Base-by-base conservation (phyloP, 1,284 basidiomycete species). In the Cutaneotrichosporon mucoides region DNA sequence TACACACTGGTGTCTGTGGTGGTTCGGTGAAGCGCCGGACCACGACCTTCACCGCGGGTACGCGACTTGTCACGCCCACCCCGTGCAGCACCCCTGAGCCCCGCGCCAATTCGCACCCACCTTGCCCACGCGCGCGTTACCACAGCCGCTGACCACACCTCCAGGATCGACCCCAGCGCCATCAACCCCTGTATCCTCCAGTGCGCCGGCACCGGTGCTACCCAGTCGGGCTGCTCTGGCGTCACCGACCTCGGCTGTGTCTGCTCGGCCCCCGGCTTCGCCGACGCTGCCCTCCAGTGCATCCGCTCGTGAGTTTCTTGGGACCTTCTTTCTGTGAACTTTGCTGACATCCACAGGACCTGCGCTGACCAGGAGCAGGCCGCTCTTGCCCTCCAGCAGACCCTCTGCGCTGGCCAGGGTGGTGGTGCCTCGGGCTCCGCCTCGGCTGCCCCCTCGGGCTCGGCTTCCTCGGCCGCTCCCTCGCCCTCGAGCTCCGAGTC, bases 311-410 rank as follows among this genome's bases (percentile, higher is more conserved):
- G 40, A 50, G 55, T 50, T 16, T 3, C 38, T 5, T 3, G 4
- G 16, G 24, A 35, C 7, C 12, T 11, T 10, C 24, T 24, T 38
- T 15, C 13, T 44, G 5, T 12, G 37, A 45, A 38, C 7, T n/a
- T 5, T n/a, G 38, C 45, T 42, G 34, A 58, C 57, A n/a, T 24
- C 24, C 36, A n/a, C 43, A 43, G 37, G 35, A 41, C 50, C 47
- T 52, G 44, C 58, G 48, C 49, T 36, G 48, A 53, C 59, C 50
- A 53, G 55, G 40, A 35, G 13, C 12, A 24, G 10, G 42, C 49
- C 16, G 45, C 35, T 13, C 4, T 43, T n/a, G 51, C 16, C 51
- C 52, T 53, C 55, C 51, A 49, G 41, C 2, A 16, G 13, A 40
- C 48, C 40, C 36, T 49, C 37, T 55, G 58, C 42, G 37, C 24